Conservation (phyloP, 2,329 filamentous ascomycete species). For the Onygena corvina region DNA sequence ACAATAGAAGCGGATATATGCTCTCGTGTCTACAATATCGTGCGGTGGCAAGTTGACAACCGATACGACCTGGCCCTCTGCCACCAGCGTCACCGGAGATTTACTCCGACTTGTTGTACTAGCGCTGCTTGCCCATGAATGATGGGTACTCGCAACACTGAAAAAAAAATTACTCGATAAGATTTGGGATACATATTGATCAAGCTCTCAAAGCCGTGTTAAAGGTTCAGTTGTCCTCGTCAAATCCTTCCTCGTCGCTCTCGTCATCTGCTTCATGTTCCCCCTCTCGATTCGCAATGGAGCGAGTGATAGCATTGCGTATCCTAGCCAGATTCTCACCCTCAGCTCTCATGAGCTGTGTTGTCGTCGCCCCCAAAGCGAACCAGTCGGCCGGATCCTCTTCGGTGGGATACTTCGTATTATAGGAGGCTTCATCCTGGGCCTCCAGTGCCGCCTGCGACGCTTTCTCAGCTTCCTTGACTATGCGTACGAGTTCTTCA, state of each 20-base stretch:
- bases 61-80: too few species aligned
- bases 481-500: conserved; percentile 4
- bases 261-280: background rate
- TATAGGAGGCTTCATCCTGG: background rate
- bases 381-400: background rate
- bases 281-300: background rate
- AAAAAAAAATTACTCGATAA: background rate
- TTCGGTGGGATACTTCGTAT: background rate
- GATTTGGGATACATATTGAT: conserved; percentile 1
- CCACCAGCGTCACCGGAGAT: too few species aligned
- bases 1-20: too few species aligned
- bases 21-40: too few species aligned
- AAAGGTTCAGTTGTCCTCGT: background rate
- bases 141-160: too few species aligned
- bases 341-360: background rate
- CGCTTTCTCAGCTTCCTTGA: background rate
- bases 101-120: too few species aligned
- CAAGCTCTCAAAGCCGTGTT: too few species aligned
- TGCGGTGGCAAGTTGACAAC: too few species aligned
- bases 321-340: background rate
- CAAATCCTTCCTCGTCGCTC: background rate
- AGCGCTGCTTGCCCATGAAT: too few species aligned
- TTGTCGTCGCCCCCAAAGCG: background rate
- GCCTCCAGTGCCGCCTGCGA: background rate
- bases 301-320: background rate